Base-by-base conservation (phyloP, 1,284 basidiomycete genomes). In the Austroboletus rostrupii region DNA sequence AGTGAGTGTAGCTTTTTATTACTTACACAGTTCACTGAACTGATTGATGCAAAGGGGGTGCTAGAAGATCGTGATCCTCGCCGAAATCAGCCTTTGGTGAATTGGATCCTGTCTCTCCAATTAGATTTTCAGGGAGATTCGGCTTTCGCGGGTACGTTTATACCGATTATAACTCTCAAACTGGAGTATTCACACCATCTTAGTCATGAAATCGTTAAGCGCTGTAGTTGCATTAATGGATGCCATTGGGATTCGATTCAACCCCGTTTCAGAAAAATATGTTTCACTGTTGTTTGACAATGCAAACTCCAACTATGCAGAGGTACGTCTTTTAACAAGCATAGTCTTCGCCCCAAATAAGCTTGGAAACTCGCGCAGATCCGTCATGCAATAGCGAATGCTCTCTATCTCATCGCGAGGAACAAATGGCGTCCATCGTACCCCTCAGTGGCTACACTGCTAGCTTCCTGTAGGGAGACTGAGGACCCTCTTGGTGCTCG, bases 41-140 rank as follows among this genome's bases (percentile, higher is more conserved):
- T 54, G 5, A 20, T 23, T 20, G 26, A 46, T 45, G 14, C 9
- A 37, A 59, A 68, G 67, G 61, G 61, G 47, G 64, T 47, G 20
- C 42, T 55, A 49, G 71, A 91, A 56, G 78, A 86, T 49, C 81
- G 92, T 31, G 96, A 99, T 71, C 94, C 93, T 35, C 86, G 94
- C 28, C 82, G 96, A 19, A 85, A 85, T 59, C 74, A 83, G 53
- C 79, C 83, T 4, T 70, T 99, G 26, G 75, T 97, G 32, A 78
- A 90, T 57, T 97, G 90, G 80, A 81, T 95, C 50, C 65, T 89
- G 29, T 75, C 78, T n/a, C 73, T 90, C 9, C 82, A 83, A 3
- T 73, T 91, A 3, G 92, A 95, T 55, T 91, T 94, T 62, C 82
- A 85, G 48, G 80, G 85, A 56, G 82, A 88, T 62, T 90, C 85